A percentile compares a stretch with the other conserved stretches of the same genome.
These are phyloP conservation scores for Phytophthora constricta DNA, from an alignment of 352 stramenopile species.

Conservation along the genomic window DNA sequence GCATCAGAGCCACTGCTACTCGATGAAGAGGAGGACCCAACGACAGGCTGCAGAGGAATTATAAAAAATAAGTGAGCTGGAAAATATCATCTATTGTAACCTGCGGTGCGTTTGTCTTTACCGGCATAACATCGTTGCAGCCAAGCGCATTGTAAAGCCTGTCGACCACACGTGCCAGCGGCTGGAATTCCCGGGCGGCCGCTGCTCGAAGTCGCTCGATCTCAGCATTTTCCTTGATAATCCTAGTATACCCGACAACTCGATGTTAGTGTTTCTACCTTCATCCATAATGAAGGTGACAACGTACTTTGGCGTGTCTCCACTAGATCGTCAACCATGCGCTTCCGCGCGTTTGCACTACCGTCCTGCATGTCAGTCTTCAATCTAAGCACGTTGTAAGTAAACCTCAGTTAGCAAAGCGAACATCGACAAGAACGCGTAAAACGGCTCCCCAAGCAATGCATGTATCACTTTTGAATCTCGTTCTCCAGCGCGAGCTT, in stretches of 20 bases:
- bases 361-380: conserved; percentile 72
- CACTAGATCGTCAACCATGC: conserved; percentile 76
- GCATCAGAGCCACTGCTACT: conserved; percentile 39
- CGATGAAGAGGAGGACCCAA: conserved; percentile 35
- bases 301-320: conserved; percentile 71
- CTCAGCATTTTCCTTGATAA: conserved; percentile 79
- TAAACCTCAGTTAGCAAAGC: background rate
- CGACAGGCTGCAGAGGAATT: conserved; percentile 20
- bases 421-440: background rate
- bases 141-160: conserved; percentile 79
- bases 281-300: background rate
- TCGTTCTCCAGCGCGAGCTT: conserved; percentile 63
- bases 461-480: conserved; percentile 53
- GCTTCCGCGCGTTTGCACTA: conserved; percentile 68
- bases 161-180: conserved; percentile 73
- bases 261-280: background rate
- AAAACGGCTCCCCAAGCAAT: background rate
- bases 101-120: conserved; percentile 15
- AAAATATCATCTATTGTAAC: background rate
- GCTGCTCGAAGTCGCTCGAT: conserved; percentile 69
- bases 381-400: conserved; percentile 32
- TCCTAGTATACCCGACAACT: conserved; percentile 38
- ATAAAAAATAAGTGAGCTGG: background rate
- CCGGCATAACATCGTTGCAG: conserved; percentile 83
- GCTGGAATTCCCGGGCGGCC: conserved; percentile 73